Evolutionary conservation across 495 filamentous ascomycete genomes (phyloP).

Genomic region (Penicillium lividum): DNA sequence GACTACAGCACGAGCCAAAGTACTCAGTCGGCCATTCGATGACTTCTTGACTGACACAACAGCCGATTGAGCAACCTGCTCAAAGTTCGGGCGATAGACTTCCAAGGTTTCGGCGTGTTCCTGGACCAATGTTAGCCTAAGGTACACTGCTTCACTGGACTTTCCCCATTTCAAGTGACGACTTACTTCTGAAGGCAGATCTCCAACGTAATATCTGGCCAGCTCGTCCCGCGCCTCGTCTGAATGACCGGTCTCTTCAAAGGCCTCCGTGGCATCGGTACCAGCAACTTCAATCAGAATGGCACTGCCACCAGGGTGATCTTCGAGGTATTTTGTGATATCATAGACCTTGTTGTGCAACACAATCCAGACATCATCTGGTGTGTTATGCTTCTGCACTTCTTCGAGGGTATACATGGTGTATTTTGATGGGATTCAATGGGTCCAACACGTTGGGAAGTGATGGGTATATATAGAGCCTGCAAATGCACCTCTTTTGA

Average conservation of each 20-base stretch:
- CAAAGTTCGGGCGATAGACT: not conserved
- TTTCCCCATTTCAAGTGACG: not conserved
- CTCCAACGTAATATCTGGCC: constrained; percentile 23
- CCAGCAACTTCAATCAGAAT: constrained; percentile 53
- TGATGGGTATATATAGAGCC: not conserved
- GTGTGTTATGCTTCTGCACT: constrained; percentile 25
- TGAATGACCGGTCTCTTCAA: constrained; percentile 53
- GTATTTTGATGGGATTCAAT: not conserved
- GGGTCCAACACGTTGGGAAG: not conserved
- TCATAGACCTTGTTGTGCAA: constrained; percentile 56
- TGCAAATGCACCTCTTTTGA: not conserved
- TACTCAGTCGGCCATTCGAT: not conserved
- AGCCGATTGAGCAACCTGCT: not conserved
- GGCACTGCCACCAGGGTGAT: constrained; percentile 55
- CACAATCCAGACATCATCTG: constrained; percentile 47
- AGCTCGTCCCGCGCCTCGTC: constrained; percentile 36
- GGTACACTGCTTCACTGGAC: not conserved
- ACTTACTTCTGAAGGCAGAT: constrained; percentile 23
- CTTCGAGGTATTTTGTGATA: constrained; percentile 49
- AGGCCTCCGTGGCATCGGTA: constrained; percentile 51
- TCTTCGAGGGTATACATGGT: constrained; percentile 22
- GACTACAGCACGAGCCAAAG: not conserved
- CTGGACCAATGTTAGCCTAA: not conserved
- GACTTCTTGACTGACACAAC: not conserved
- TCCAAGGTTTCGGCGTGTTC: not conserved